Base-by-base conservation (phyloP, 164 flowering plant genomes). In the Vitis riparia region DNA sequence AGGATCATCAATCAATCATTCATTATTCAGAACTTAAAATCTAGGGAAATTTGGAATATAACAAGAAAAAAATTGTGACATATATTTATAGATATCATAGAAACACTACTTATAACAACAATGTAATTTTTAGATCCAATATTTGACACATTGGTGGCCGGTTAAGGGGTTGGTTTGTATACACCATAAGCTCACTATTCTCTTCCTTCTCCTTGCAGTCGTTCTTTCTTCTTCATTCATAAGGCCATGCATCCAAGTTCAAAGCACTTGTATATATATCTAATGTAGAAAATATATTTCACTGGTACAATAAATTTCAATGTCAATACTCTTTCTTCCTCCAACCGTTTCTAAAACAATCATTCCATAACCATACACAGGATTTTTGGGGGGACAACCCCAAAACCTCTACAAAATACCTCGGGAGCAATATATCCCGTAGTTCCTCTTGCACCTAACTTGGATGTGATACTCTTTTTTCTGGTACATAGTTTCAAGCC, bases 311-410 rank as follows among this genome's bases (percentile, higher is more conserved):
- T 64, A 73, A 16, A 37, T 71, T 2, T 13, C 17, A 11, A 9
- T 51, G 10, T 74, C 65, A 23, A 62, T 19, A 47, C 69, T 78
- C 55, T 63, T 81, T 63, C 82, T 74, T 0, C 79, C 76, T 11
- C 85, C 85, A 61, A 79, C 85, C 81, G 81, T 84, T 64, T 81
- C 85, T 14, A 81, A 67, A 47, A 81, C 62, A 79, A 84, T 72
- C 84, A 84, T 81, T 23, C 87, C 87, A 52, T 75, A 83, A 57
- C 87, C 81, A 57, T 79, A 84, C 9, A 81, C 82, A 85, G 0
- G 87, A 77, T 68, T 79, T 84, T 60, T 76, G 23, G 74, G 32
- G 85, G 81, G n/a, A 81, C 77, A 1, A 57, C 72, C 53, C 87
- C 84, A 63, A 79, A 68, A 56, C 63, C 71, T 58, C 77, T 75